These are phyloP conservation scores for Gnetum montanum DNA, from an alignment of 75 land plant genomes.

Conservation along the genomic window DNA sequence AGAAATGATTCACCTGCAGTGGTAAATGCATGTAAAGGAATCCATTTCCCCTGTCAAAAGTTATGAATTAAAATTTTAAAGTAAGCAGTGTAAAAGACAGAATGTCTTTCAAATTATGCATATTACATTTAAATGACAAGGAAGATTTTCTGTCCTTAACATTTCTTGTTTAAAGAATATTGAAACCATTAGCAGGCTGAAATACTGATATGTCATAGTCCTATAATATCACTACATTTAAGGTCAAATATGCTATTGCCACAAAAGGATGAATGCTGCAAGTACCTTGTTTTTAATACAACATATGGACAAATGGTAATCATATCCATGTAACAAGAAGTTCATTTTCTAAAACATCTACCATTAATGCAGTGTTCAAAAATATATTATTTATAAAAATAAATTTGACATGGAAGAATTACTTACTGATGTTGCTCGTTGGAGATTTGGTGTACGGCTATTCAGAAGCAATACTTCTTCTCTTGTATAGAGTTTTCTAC, in stretches of 20 bases:
- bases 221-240: neutral
- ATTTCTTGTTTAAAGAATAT: no score
- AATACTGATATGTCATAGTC: neutral
- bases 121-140: neutral
- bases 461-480: conserved; percentile 46
- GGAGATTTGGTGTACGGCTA: conserved; percentile 30
- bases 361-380: no score
- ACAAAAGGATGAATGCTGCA: neutral
- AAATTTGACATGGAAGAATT: neutral
- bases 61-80: neutral
- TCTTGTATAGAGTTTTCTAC: conserved; percentile 37
- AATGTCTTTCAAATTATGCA: neutral
- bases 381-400: neutral
- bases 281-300: neutral
- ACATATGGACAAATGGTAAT: neutral
- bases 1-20: conserved; percentile 72
- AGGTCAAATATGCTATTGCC: neutral
- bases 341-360: neutral
- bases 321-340: neutral
- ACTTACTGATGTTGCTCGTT: conserved; percentile 45
- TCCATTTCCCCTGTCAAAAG: conserved; percentile 49
- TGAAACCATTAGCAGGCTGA: no score
- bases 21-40: conserved; percentile 67
- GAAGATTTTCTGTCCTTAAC: no score
- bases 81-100: no score